Evolutionary conservation across 371 early-diverging fungal species (phyloP).

Genomic region (Actinomucor elegans): DNA sequence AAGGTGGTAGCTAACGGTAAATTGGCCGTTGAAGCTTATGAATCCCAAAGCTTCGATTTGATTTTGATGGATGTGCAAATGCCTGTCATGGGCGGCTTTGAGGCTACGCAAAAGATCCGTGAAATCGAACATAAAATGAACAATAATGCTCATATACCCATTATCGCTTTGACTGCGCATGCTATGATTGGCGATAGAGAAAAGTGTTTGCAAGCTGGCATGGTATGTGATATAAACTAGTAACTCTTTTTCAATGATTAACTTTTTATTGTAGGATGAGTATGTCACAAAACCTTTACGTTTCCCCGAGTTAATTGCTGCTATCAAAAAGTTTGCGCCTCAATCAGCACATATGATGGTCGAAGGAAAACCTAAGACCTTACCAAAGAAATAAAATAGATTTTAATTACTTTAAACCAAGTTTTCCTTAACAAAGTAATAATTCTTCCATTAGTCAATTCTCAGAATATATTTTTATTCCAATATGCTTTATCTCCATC

Average conservation of each 20-base stretch:
- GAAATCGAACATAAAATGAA: conserved; percentile 51
- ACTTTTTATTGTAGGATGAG: conserved; percentile 49
- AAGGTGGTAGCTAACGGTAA: conserved; percentile 74
- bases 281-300: conserved; percentile 73
- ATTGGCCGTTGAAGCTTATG: conserved; percentile 69
- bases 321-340: conserved; percentile 58
- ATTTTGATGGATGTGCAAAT: conserved; percentile 82
- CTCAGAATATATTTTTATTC: no score
- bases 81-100: conserved; percentile 80
- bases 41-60: conserved; percentile 59
- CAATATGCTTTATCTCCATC: no score
- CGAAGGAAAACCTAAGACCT: neutral
- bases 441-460: no score
- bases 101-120: conserved; percentile 76
- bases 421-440: no score
- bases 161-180: conserved; percentile 79
- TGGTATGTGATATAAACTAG: conserved; percentile 46
- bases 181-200: conserved; percentile 85
- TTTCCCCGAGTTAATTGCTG: conserved; percentile 59
- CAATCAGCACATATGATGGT: conserved; percentile 18
- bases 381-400: neutral
- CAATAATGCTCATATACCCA: conserved; percentile 58
- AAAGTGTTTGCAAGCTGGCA: conserved; percentile 70
- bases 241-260: neutral
- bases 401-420: no score